Evolutionary conservation across 192 early-diverging fungal species (phyloP).

Genomic region (Phycomyces blakesleeanus): DNA sequence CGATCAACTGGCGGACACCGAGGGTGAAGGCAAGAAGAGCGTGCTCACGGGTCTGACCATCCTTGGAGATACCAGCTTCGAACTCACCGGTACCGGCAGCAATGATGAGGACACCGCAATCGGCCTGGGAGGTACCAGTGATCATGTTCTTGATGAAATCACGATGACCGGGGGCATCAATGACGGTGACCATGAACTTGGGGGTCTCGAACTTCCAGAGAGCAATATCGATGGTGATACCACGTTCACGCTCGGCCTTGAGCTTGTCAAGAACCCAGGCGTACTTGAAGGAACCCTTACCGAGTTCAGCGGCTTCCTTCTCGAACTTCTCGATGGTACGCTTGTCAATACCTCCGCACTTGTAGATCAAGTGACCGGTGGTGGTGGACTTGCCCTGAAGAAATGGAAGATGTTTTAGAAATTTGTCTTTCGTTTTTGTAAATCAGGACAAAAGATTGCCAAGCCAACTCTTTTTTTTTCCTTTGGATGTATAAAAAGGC

Average conservation of each 20-base stretch:
- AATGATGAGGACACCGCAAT: slow-evolving; percentile 73
- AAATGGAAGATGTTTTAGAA: not conserved
- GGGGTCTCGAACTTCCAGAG: slow-evolving; percentile 96
- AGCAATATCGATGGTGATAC: slow-evolving; percentile 99
- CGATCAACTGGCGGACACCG: slow-evolving; percentile 97
- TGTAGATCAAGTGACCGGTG: slow-evolving; percentile 99
- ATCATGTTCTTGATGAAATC: slow-evolving; percentile 99
- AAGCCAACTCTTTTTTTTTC: no score
- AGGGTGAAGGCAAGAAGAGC: slow-evolving; percentile 95
- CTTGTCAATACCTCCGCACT: slow-evolving; percentile 99
- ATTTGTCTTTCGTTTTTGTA: no score
- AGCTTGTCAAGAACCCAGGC: slow-evolving; percentile 99
- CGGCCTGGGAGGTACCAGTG: slow-evolving; percentile 96
- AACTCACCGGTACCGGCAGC: slow-evolving; percentile 81
- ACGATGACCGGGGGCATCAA: slow-evolving; percentile 98
- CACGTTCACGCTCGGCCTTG: slow-evolving; percentile 99
- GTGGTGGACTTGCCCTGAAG: slow-evolving; percentile 95
- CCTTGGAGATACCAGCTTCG: slow-evolving; percentile 98
- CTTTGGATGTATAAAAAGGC: no score
- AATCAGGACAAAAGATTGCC: no score
- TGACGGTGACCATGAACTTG: slow-evolving; percentile 89
- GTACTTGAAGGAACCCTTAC: slow-evolving; percentile 99
- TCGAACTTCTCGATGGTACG: slow-evolving; percentile 99
- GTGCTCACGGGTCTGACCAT: slow-evolving; percentile 99
- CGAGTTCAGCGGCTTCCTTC: slow-evolving; percentile 97